These are phyloP conservation scores for Trifolium fragiferum DNA, from an alignment of 306 rosid species.

Conservation along the genomic window DNA sequence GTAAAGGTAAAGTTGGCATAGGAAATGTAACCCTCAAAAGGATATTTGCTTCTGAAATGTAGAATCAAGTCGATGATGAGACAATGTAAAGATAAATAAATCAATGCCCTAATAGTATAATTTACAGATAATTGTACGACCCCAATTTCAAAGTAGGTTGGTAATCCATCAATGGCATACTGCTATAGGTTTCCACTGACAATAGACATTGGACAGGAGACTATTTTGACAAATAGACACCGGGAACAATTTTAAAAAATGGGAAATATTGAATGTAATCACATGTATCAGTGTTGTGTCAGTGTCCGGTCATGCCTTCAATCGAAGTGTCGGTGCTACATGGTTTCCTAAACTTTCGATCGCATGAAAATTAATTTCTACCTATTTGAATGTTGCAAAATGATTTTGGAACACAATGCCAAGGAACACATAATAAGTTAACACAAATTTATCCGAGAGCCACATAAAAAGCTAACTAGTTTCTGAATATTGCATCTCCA, in stretches of 20 bases:
- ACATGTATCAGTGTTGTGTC: background rate
- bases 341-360: background rate
- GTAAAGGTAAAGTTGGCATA: conserved; percentile 82
- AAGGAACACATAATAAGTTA: conserved; percentile 26
- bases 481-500: background rate
- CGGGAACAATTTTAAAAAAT: background rate
- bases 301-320: background rate
- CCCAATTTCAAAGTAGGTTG: conserved; percentile 8
- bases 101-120: conserved; percentile 5
- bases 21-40: conserved; percentile 85
- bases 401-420: background rate
- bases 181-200: background rate
- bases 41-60: conserved; percentile 79
- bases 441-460: background rate
- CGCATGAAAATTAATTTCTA: conserved; percentile 8
- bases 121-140: conserved; percentile 27
- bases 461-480: background rate
- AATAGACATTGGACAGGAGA: background rate
- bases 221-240: background rate
- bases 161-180: conserved; percentile 4
- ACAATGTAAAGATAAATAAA: conserved; percentile 28
- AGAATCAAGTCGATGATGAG: conserved; percentile 41
- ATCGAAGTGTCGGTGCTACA: background rate
- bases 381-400: conserved; percentile 4
- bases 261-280: background rate